These are phyloP conservation scores for Fusarium drepaniforme DNA, from an alignment of 2,329 filamentous ascomycete species.

Conservation along the genomic window DNA sequence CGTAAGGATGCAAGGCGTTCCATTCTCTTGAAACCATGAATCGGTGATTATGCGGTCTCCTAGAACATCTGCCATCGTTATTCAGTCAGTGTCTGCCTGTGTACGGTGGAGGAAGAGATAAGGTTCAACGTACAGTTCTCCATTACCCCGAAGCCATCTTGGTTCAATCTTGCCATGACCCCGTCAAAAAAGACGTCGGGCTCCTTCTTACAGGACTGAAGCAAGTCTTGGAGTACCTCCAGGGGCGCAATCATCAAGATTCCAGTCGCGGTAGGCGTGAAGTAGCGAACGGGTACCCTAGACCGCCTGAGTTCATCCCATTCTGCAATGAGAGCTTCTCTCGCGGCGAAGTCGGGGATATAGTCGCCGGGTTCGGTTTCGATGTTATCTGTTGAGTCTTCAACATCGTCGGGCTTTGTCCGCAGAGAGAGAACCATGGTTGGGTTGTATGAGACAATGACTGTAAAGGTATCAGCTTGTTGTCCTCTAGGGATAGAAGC, in stretches of 20 bases:
- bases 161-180: neutral
- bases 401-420: neutral
- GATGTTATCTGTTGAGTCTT: neutral
- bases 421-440: neutral
- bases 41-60: neutral
- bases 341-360: neutral
- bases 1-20: neutral
- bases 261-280: neutral
- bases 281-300: neutral
- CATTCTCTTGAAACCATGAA: neutral
- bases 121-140: neutral
- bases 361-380: neutral
- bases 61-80: neutral
- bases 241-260: neutral
- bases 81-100: neutral
- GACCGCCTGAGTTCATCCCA: neutral
- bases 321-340: neutral
- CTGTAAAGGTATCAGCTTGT: neutral
- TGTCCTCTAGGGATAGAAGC: neutral
- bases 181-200: neutral
- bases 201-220: neutral
- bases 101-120: neutral
- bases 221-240: neutral
- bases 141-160: neutral
- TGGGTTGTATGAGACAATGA: neutral